Conservation (phyloP, 495 filamentous ascomycete species). For the Penicillium nucicola region DNA sequence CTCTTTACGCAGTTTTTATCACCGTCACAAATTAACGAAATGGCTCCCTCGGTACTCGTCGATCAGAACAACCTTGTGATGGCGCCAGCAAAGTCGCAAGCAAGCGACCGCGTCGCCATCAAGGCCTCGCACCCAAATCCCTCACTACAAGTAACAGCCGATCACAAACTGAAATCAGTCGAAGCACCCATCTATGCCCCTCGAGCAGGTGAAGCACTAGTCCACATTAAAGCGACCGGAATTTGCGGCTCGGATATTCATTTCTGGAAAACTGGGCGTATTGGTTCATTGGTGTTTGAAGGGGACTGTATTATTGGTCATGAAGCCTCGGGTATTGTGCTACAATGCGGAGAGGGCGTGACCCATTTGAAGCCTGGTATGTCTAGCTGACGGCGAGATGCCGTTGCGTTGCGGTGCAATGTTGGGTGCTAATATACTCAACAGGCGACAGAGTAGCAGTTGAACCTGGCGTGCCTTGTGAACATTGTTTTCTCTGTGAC, state of each 20-base stretch:
- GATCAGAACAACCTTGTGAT: slow-evolving; percentile 4
- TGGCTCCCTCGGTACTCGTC: slow-evolving; percentile 15
- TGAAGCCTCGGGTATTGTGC: slow-evolving; percentile 68
- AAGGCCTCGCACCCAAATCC: slow-evolving; percentile 44
- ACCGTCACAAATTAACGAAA: not conserved
- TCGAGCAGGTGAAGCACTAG: slow-evolving; percentile 40
- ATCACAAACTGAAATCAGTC: slow-evolving; percentile 49
- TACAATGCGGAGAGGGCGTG: slow-evolving; percentile 55
- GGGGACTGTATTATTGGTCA: slow-evolving; percentile 74
- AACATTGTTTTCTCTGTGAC: slow-evolving; percentile 58
- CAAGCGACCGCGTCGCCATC: slow-evolving; percentile 4
- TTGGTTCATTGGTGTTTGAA: slow-evolving; percentile 66
- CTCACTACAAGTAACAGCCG: slow-evolving; percentile 53
- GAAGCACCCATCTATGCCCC: slow-evolving; percentile 51
- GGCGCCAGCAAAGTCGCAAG: slow-evolving; percentile 5
- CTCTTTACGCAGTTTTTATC: not conserved
- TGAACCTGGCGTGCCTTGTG: slow-evolving; percentile 72
- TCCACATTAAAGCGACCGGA: slow-evolving; percentile 52
- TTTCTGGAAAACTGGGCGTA: slow-evolving; percentile 77
- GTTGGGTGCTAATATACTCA: not conserved
- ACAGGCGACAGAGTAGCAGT: slow-evolving; percentile 70
- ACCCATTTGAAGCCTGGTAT: slow-evolving; percentile 31
- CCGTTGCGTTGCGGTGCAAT: no score
- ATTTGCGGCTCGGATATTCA: slow-evolving; percentile 65
- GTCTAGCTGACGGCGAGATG: not conserved